Base-by-base conservation (phyloP, 306 rosid species). In the Datisca glomerata region DNA sequence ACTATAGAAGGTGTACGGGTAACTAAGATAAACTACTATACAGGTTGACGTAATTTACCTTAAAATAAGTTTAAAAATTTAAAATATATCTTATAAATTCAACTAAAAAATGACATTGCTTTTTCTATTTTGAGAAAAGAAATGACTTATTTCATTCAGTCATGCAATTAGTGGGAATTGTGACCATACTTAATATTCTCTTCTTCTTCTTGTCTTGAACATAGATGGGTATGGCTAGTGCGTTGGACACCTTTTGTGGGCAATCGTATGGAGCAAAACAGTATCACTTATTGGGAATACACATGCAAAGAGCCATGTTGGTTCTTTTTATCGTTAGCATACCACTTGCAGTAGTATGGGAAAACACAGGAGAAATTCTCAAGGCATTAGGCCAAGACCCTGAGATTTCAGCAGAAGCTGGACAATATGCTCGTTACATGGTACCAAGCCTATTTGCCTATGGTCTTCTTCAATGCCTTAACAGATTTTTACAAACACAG, bases 191-290 rank as follows among this genome's bases (percentile, higher is more conserved):
- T n/a, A n/a, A n/a, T n/a, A n/a, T n/a, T n/a, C n/a, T n/a, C n/a
- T 45, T 9, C 9, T 13, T 25, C 17, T 46, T 40, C 37, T 43
- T 15, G 23, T 16, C 19, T 20, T 36, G 21, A 12, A 24, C 47
- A 8, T 40, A 81, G 96, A 22, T 72, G 65, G 96, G 96, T 20
- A 14, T 86, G 80, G 70, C 91, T 20, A 63, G 83, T 19, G 79
- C 86, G 17, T 25, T 86, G 40, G 96, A 78, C 51, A 78, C 96
- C 13, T 75, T 81, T 18, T 81, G 86, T 15, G 94, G 94, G 4
- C 96, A 86, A 56, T 66, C 86, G 18, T 78, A 59, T 61, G 91
- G 91, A 45, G 93, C 96, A 57, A 41, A 72, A 47, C 80, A 70
- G 8, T 70, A 63, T 47, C 73, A 58, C 12, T 55, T 72, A 80